Base-by-base conservation (phyloP, 140 eudicot genomes). In the Senecio squalidus region DNA sequence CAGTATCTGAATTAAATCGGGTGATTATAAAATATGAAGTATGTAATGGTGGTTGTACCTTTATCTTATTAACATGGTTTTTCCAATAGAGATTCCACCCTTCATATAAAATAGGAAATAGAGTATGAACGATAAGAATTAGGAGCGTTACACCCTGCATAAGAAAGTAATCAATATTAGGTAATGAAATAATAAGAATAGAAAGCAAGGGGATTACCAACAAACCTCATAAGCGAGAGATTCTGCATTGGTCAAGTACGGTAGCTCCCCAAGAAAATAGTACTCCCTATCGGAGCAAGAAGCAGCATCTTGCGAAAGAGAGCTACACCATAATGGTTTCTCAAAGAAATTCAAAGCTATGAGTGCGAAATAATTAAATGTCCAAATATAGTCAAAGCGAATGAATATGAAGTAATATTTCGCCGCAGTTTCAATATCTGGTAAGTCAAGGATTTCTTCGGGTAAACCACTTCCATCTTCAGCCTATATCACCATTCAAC, bases 381-480 rank as follows among this genome's bases (percentile, higher is more conserved):
- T 36, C 96, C 98, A 86, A 22, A 91, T 70, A 68, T 83, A 21
- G 66, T 86, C 94, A 79, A 91, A 81, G 34, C 80, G 79, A 41
- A 74, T 79, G 68, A 73, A 86, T 10, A 61, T 20, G 49, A 91
- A 84, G 77, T 91, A 91, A 45, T 67, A 68, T 65, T 79, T 86
- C 30, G 95, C 89, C 15, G 85, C 77, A 29, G 28, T 55, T 74
- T 65, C 96, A 66, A 80, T 74, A 80, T 53, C 79, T 41, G 94
- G 61, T 64, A 39, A 77, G 3, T 83, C 78, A 39, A 91, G 82
- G 71, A 91, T 69, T 63, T 91, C 86, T 77, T 91, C 98, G 1
- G 98, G 98, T 36, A 91, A 69, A 66, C 98, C 96, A 55, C 63
- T 58, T 58, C 96, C 98, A 77, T 91, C 96, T 81, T 91, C 94